Evolutionary conservation across 148 eudicot genomes (phyloP).

Genomic region (Spergularia marina): DNA sequence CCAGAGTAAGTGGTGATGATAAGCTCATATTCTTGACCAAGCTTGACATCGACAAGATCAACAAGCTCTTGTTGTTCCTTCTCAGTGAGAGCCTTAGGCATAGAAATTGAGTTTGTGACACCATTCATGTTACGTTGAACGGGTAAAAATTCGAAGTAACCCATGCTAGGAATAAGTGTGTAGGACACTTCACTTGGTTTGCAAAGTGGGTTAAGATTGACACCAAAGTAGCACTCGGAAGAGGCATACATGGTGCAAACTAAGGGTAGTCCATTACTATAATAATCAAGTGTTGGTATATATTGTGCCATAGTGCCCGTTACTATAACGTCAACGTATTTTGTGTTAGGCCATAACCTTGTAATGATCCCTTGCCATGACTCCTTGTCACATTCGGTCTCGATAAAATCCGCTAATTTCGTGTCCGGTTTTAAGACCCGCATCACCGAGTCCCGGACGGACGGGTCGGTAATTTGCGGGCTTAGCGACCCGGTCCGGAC

Average conservation of each 20-base stretch:
- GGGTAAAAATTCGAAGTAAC: constrained; percentile 72
- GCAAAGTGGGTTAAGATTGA: constrained; percentile 68
- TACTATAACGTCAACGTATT: constrained; percentile 75
- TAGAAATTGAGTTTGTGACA: constrained; percentile 35
- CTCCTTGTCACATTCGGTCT: constrained; percentile 41
- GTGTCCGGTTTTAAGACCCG: constrained; percentile 55
- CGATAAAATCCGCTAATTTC: constrained; percentile 56
- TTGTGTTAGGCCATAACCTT: constrained; percentile 76
- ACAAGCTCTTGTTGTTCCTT: constrained; percentile 64
- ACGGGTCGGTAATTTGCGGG: constrained; percentile 49
- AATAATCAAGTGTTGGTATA: constrained; percentile 66
- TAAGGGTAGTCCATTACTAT: constrained; percentile 66
- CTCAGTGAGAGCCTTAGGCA: constrained; percentile 56
- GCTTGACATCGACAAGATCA: constrained; percentile 65
- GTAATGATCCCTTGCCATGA: constrained; percentile 72
- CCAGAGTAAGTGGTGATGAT: constrained; percentile 84
- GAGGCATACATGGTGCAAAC: constrained; percentile 87
- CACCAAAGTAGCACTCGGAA: constrained; percentile 78
- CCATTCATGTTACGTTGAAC: constrained; percentile 48
- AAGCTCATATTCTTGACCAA: constrained; percentile 78
- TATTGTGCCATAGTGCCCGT: constrained; percentile 88
- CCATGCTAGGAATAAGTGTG: constrained; percentile 73
- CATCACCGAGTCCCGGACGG: constrained; percentile 45
- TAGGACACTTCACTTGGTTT: constrained; percentile 71
- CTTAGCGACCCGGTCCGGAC: constrained; percentile 50